Evolutionary conservation across 2,329 filamentous ascomycete genomes (phyloP).

Genomic region (Cladosporium sp.): DNA sequence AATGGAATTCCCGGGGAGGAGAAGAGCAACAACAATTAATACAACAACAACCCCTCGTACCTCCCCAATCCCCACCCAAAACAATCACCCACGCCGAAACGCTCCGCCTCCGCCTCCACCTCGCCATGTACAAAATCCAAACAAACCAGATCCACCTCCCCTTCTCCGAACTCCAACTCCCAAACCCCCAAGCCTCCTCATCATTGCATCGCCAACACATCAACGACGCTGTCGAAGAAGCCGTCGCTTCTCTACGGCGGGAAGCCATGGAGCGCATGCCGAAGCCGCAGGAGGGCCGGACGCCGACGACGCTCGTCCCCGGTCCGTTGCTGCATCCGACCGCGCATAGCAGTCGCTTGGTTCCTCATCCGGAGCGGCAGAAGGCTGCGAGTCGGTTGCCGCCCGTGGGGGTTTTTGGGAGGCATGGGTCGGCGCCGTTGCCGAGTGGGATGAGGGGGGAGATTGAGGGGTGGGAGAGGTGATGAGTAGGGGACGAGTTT

Average conservation of each 20-base stretch:
- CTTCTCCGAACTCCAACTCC: constrained; percentile 50
- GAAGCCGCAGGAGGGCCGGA: background rate
- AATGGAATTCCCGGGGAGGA: no score
- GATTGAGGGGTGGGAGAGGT: no score
- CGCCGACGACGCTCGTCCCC: constrained; percentile 24
- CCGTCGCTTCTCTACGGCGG: constrained; percentile 22
- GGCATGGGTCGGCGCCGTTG: no score
- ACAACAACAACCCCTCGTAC: constrained; percentile 7
- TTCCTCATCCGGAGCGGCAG: constrained; percentile 18
- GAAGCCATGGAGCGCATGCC: constrained; percentile 17
- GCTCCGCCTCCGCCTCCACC: constrained; percentile 62
- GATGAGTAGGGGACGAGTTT: no score
- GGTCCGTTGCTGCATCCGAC: constrained; percentile 39
- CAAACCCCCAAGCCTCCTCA: constrained; percentile 18
- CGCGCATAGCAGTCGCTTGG: constrained; percentile 34
- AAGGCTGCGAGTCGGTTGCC: no score
- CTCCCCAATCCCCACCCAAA: constrained; percentile 33
- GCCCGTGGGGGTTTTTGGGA: no score
- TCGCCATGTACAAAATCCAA: constrained; percentile 71
- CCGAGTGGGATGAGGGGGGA: no score
- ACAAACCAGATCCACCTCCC: constrained; percentile 68
- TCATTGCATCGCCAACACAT: background rate
- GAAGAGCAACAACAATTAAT: background rate
- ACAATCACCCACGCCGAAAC: constrained; percentile 53
- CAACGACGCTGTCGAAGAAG: constrained; percentile 22